Conservation (phyloP, 2,329 filamentous ascomycete genomes). For the Aspergillus nomiae region DNA sequence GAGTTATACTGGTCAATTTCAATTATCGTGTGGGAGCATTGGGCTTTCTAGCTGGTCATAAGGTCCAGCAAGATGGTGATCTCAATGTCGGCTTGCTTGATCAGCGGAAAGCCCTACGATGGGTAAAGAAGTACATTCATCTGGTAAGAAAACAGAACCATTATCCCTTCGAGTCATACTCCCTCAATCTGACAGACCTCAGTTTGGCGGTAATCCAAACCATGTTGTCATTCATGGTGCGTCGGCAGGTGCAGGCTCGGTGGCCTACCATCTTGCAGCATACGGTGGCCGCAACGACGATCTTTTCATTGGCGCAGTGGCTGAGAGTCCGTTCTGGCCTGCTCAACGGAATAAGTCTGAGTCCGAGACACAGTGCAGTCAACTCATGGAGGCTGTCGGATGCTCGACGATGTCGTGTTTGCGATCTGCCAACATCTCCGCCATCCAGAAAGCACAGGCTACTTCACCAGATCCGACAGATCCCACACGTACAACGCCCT, state of each 20-base stretch:
- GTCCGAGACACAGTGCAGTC: conserved; percentile 52
- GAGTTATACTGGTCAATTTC: conserved; percentile 68
- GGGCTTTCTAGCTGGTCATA: conserved; percentile 63
- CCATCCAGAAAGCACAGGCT: conserved; percentile 45
- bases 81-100: conserved; percentile 67
- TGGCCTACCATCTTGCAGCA: conserved; percentile 56
- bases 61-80: conserved; percentile 57
- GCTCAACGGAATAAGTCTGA: conserved; percentile 48
- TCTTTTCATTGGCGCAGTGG: conserved; percentile 52
- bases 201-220: conserved; percentile 62
- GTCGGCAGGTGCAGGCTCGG: conserved; percentile 63
- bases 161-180: not conserved
- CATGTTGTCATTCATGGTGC: conserved; percentile 64
- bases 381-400: conserved; percentile 45
- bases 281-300: conserved; percentile 51
- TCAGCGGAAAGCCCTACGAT: conserved; percentile 61
- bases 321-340: conserved; percentile 53
- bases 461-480: conserved; percentile 45
- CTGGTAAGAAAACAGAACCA: conserved; percentile 12
- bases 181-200: not conserved
- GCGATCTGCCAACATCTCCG: conserved; percentile 42
- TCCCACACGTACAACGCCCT: conserved; percentile 31
- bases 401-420: conserved; percentile 51
- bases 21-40: conserved; percentile 69
- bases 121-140: conserved; percentile 62